Evolutionary conservation across 1,139 yeast genomes (phyloP), one percentile per base, ranked within the genome.

Genomic region (Yamadazyma mexicana): DNA sequence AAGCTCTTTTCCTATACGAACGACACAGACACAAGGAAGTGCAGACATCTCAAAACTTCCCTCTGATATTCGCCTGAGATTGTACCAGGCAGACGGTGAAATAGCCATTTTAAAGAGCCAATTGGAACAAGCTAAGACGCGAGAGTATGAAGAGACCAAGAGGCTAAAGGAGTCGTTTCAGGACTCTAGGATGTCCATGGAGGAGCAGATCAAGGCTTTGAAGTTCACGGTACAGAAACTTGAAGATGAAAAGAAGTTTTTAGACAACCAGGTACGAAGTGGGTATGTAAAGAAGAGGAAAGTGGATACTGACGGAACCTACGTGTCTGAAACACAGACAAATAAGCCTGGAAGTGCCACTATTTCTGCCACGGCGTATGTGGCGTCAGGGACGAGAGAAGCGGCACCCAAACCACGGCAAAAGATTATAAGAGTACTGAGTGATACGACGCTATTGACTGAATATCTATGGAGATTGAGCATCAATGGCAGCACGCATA

Each of bases 71-170:
- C 56, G 52, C 28, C 18, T 22, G 11, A 42, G 37, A 29, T 48
- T 80, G 10, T 69, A 68, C 44, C 66, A 69, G 29, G 82, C 88
- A 0, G 82, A 75, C 47, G 96, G 96, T 3, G 95, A 88, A 53
- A 79, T 85, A 23, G 81, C 94, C 9, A 81, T 87, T 28, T 67
- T 88, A 17, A 66, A 91, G 42, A 79, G 83, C 15, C 87, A 83
- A 51, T 61, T 87, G 34, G 63, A 72, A 15, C 73, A 73, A 37
- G 53, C 77, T 9, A 78, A 77, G 37, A 58, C 59, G 23, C 71
- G 62, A 31, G 75, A 74, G 40, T 66, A 62, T 3, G 61, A 65
- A 2, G 81, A 76, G 47, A 58, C 73, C n/a, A 57, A 56, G 15
- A 66, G 68, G 17, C 48, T 83, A 34, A 63, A 65, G 35, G 61